A percentile compares a stretch with the other conserved stretches of the same genome.
Evolutionary conservation across 441 rosid genomes (phyloP).

Genomic region (Jatropha multifida): DNA sequence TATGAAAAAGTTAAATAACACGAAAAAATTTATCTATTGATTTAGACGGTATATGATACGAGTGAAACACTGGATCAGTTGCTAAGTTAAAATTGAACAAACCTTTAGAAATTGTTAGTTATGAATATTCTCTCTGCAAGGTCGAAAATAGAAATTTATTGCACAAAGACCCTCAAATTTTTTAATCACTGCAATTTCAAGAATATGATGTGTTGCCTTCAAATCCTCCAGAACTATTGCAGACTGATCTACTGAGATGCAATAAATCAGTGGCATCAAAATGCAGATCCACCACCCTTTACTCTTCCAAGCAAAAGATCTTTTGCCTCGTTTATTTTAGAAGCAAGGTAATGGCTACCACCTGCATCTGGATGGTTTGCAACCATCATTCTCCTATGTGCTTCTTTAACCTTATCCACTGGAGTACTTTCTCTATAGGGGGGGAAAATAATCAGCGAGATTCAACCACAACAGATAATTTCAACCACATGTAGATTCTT

Average conservation of each 20-base stretch:
- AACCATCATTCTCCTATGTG: conserved; percentile 61
- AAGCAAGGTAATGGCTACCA: conserved; percentile 72
- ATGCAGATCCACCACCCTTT: conserved; percentile 45
- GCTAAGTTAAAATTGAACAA: no score
- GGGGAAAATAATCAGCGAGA: background rate
- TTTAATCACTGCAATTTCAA: background rate
- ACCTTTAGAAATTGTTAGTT: no score
- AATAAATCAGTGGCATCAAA: conserved; percentile 26
- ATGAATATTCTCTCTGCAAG: background rate
- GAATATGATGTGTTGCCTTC: background rate
- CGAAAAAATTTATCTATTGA: no score
- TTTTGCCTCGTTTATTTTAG: conserved; percentile 69
- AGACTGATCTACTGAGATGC: background rate
- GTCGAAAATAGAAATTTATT: conserved; percentile 10
- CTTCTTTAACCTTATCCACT: conserved; percentile 55
- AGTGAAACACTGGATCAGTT: background rate
- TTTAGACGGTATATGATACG: no score
- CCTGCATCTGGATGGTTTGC: conserved; percentile 80
- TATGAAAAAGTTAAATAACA: no score
- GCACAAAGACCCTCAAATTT: background rate
- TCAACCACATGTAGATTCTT: background rate
- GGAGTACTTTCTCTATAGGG: conserved; percentile 44
- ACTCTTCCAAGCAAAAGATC: conserved; percentile 58
- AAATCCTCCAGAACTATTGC: background rate
- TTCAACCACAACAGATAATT: background rate